phyloP scores from a whole-genome alignment of 108 stramenopile species.

The Chaetoceros muelleri region DNA sequence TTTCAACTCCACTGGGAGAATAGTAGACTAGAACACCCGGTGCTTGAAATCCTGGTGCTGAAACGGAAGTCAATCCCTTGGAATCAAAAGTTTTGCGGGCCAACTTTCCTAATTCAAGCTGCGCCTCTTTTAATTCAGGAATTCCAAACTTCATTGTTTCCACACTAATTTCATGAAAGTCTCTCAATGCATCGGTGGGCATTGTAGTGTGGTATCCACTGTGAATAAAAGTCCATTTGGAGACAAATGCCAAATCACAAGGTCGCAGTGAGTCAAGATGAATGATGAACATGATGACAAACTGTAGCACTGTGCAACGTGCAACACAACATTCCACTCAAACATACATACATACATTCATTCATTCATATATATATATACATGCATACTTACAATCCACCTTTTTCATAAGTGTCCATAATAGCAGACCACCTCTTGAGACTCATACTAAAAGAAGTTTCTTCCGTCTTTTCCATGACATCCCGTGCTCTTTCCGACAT shows the following conservation, averaged over 20 bases:
- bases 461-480: constrained; percentile 45
- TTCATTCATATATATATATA: too few relatives aligned
- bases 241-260: too few relatives aligned
- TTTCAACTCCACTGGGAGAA: constrained; percentile 58
- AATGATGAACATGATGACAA: too few relatives aligned
- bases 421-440: constrained; percentile 78
- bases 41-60: constrained; percentile 80
- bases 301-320: too few relatives aligned
- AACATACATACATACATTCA: too few relatives aligned
- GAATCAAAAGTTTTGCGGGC: constrained; percentile 59
- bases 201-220: constrained; percentile 91
- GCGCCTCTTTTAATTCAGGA: constrained; percentile 63
- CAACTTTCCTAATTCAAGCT: constrained; percentile 51
- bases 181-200: constrained; percentile 84
- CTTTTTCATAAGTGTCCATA: constrained; percentile 79
- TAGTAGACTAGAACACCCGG: constrained; percentile 88
- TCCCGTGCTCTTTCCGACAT: constrained; percentile 59
- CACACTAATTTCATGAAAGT: constrained; percentile 82
- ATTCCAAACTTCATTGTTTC: constrained; percentile 79
- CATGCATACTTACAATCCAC: too few relatives aligned
- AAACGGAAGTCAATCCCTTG: constrained; percentile 65
- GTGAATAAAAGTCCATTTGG: too few relatives aligned
- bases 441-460: constrained; percentile 79
- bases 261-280: too few relatives aligned
- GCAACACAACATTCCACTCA: too few relatives aligned